A percentile compares a stretch with the other conserved stretches of the same genome.
Conservation (phyloP, 2,329 filamentous ascomycete genomes). For the Hymenoscyphus occultus region DNA sequence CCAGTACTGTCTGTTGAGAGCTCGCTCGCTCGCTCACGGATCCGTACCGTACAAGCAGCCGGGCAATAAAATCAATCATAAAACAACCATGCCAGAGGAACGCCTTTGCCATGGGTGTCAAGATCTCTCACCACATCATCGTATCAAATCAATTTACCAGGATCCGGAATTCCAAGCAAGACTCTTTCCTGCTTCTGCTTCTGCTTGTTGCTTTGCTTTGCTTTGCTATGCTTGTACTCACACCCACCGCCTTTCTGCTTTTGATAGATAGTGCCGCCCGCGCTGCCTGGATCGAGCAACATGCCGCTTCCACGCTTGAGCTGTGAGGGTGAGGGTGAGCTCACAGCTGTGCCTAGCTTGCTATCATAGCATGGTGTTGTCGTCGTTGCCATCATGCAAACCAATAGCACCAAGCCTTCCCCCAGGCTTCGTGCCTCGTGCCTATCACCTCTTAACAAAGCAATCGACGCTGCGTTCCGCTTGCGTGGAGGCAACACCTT, state of each 20-base stretch:
- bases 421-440: background rate
- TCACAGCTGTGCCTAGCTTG: background rate
- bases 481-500: constrained; percentile 3
- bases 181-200: background rate
- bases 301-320: background rate
- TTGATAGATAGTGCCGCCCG: constrained; percentile 1
- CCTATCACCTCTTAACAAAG: background rate
- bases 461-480: constrained; percentile 2
- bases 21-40: background rate
- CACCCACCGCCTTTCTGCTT: constrained; percentile 1
- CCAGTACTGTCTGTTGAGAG: background rate
- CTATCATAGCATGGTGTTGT: background rate
- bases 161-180: background rate
- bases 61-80: constrained; percentile 8
- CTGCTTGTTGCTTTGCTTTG: background rate
- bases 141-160: background rate
- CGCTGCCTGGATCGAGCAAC: background rate
- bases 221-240: background rate
- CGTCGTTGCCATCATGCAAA: constrained; percentile 3
- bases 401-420: background rate
- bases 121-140: background rate
- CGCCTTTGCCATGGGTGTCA: constrained; percentile 6
- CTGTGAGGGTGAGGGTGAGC: background rate
- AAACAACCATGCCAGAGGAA: constrained; percentile 5
- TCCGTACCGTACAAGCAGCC: background rate